Evolutionary conservation across 2,329 filamentous ascomycete species (phyloP), one percentile per base, ranked within the genome.

Genomic region (Kalmusia sp.): DNA sequence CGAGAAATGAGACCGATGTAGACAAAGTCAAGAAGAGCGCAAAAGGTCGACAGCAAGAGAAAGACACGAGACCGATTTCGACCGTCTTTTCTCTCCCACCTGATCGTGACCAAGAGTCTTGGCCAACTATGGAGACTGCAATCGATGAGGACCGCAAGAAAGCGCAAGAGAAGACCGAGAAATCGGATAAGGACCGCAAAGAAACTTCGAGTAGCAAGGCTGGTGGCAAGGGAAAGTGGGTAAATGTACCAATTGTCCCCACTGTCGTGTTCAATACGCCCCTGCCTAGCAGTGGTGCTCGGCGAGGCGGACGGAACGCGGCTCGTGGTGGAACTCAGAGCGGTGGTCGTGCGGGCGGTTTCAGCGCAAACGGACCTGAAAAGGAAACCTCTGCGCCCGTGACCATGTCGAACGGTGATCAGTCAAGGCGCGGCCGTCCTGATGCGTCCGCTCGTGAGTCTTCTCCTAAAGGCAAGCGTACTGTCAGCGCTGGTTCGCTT

Each of bases 81-180:
- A 57, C 54, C n/a, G 70, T 69, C 12, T 67, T 74, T 39, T 70
- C 77, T 35, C 79, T 84, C 28, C 90, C 90, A 22, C 82, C 90
- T 2, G 88, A 91, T 40, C 87, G 84, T 53, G 93, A 98, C 73
- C 83, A 91, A 44, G 80, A 86, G 48, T 87, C 87, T 17, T 99
- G 95, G 95, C 95, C 95, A 14, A 98, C 93, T 2, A 92, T 92
- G 0, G 91, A 96, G 63, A 87, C 82, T 44, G 89, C 87, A 1
- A 85, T 88, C 47, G 87, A 88, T 44, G 92, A 95, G 63, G 85
- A 90, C 57, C 91, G 90, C 76, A 87, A 88, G 67, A 92, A 91
- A 73, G 76, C 81, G 1, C 80, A 85, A 48, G 82, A 87, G 50
- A 91, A 91, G 73, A 81, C 82, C 11, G 82, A 86, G 39, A 88